Evolutionary conservation across 768 basidiomycete genomes (phyloP).

Genomic region (Suillus occidentalis): DNA sequence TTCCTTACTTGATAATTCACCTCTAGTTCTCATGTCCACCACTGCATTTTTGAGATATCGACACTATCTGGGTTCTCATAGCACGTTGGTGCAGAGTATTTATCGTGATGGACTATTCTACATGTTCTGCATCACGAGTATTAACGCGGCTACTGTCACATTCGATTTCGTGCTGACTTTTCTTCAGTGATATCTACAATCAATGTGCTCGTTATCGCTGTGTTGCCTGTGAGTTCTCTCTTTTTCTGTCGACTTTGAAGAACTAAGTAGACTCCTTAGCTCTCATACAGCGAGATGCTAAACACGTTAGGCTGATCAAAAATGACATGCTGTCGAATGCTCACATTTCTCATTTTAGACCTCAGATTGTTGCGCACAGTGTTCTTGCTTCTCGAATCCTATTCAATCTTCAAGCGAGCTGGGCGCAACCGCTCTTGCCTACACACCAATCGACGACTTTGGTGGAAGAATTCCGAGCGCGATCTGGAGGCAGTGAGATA

Average conservation of each 20-base stretch:
- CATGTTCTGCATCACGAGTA: neutral
- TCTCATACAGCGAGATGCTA: neutral
- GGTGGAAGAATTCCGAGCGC: neutral
- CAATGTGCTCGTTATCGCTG: neutral
- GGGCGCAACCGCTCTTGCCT: neutral
- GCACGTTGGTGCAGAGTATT: neutral
- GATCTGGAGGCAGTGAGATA: neutral
- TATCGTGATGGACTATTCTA: constrained; percentile 7
- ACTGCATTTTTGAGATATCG: constrained; percentile 5
- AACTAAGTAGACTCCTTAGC: neutral
- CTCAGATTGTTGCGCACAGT: constrained; percentile 6
- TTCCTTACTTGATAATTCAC: neutral
- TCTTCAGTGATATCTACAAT: neutral
- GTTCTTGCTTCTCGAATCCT: constrained; percentile 7
- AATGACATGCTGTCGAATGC: neutral
- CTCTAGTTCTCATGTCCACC: neutral
- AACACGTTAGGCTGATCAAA: neutral
- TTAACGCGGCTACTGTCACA: neutral
- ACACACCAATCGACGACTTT: neutral
- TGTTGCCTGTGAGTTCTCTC: neutral
- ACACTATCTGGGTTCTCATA: constrained; percentile 2
- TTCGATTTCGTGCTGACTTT: neutral
- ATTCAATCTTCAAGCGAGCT: constrained; percentile 4
- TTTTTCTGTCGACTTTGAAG: neutral
- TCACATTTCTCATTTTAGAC: neutral